Conservation (phyloP, 495 filamentous ascomycete species). For the Talaromyces adpressus region DNA sequence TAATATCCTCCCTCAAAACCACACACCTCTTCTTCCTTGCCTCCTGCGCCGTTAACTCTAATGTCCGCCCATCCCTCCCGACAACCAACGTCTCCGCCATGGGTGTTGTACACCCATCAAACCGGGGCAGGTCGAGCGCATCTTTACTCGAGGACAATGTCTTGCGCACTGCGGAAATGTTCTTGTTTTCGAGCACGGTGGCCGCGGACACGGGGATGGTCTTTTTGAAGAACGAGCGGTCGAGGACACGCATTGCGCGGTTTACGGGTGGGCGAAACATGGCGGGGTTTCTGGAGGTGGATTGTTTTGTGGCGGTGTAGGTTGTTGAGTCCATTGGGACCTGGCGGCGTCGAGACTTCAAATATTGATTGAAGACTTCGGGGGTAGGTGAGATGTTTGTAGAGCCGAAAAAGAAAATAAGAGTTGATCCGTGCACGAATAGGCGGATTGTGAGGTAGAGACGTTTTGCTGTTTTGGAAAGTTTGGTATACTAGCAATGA, state of each 20-base stretch:
- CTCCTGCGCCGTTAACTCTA: slow-evolving; percentile 3
- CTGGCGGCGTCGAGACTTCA: neutral
- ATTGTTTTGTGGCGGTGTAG: slow-evolving; percentile 15
- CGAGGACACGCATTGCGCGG: slow-evolving; percentile 69
- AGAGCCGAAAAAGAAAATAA: slow-evolving; percentile 20
- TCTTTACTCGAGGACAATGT: slow-evolving; percentile 51
- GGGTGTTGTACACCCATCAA: slow-evolving; percentile 27
- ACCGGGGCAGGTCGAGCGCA: slow-evolving; percentile 51
- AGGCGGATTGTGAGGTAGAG: neutral
- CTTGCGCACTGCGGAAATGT: slow-evolving; percentile 61
- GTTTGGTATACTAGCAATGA: neutral
- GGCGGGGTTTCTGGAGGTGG: slow-evolving; percentile 8
- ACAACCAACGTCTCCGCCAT: slow-evolving; percentile 24
- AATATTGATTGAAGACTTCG: neutral
- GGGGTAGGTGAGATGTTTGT: neutral
- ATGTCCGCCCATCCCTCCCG: slow-evolving; percentile 33
- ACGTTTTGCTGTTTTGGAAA: neutral
- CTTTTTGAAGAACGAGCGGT: slow-evolving; percentile 76
- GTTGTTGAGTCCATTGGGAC: slow-evolving; percentile 14
- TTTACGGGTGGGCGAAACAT: slow-evolving; percentile 81
- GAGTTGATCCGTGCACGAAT: slow-evolving; percentile 12
- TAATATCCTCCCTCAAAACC: slow-evolving; percentile 64
- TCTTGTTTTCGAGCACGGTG: slow-evolving; percentile 58
- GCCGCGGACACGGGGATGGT: slow-evolving; percentile 72
- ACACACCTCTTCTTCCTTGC: slow-evolving; percentile 59